A percentile compares a stretch with the other conserved stretches of the same genome.
Conservation (phyloP, 2,329 filamentous ascomycete species). For the Aureobasidium uvarum region DNA sequence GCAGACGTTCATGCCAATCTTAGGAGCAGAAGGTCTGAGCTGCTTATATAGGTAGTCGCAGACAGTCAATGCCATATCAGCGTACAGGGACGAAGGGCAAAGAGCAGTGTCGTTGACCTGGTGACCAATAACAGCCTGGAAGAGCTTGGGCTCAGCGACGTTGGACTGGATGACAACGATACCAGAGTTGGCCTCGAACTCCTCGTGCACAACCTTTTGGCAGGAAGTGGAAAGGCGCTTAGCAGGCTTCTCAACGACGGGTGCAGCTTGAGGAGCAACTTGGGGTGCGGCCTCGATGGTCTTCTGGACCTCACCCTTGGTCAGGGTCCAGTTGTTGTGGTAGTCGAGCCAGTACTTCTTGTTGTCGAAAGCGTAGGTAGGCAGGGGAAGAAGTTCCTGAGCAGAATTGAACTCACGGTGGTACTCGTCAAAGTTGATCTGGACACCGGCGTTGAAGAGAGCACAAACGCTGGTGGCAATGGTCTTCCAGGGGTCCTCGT, state of each 20-base stretch:
- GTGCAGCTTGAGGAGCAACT: conserved; percentile 39
- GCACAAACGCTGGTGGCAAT: conserved; percentile 57
- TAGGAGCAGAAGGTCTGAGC: conserved; percentile 55
- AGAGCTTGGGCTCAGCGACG: conserved; percentile 62
- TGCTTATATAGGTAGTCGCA: conserved; percentile 67
- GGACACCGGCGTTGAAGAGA: conserved; percentile 61
- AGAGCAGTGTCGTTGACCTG: conserved; percentile 65
- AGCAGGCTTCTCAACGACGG: conserved; percentile 47
- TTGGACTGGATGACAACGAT: conserved; percentile 65
- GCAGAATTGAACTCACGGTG: conserved; percentile 60
- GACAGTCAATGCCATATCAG: conserved; percentile 64
- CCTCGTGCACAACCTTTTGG: conserved; percentile 62
- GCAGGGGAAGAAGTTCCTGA: conserved; percentile 62
- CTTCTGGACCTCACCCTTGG: conserved; percentile 57
- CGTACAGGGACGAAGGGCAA: conserved; percentile 63
- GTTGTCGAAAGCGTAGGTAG: conserved; percentile 65
- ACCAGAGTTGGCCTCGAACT: conserved; percentile 59
- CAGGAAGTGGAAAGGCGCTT: conserved; percentile 62
- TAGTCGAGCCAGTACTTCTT: conserved; percentile 74
- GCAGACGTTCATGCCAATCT: conserved; percentile 62
- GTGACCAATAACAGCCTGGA: conserved; percentile 62
- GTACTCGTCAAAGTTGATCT: conserved; percentile 69
- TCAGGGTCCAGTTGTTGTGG: conserved; percentile 67
- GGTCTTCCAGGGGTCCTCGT: conserved; percentile 64
- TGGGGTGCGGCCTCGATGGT: conserved; percentile 40